Evolutionary conservation across 2,329 filamentous ascomycete genomes (phyloP).

Genomic region (Dactylonectria macrodidyma): DNA sequence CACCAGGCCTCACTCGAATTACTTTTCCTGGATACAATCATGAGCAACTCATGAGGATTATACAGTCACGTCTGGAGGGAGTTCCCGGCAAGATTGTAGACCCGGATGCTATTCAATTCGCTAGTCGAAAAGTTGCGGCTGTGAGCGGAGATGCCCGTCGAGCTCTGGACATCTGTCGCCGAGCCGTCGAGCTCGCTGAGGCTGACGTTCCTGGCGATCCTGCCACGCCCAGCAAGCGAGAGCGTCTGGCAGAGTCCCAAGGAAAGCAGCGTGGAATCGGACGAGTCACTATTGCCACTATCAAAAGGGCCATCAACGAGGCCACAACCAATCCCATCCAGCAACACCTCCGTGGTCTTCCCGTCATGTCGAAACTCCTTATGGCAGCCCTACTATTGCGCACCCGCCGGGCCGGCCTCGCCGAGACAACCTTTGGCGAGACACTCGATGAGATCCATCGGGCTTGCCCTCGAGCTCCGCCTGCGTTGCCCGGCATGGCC

Average conservation of each 20-base stretch:
- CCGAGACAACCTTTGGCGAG: slow-evolving; percentile 90
- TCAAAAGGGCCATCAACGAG: slow-evolving; percentile 95
- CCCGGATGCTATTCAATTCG: slow-evolving; percentile 94
- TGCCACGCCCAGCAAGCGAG: slow-evolving; percentile 74
- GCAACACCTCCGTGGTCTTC: slow-evolving; percentile 86
- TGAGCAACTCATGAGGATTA: slow-evolving; percentile 97
- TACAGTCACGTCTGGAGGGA: slow-evolving; percentile 91
- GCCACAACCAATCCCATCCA: slow-evolving; percentile 94
- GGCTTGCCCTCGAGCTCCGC: slow-evolving; percentile 52
- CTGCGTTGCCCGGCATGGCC: slow-evolving; percentile 55
- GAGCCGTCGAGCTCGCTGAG: slow-evolving; percentile 96
- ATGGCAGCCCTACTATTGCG: slow-evolving; percentile 86
- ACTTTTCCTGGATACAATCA: slow-evolving; percentile 98
- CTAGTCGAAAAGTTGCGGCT: slow-evolving; percentile 94
- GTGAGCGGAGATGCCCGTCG: slow-evolving; percentile 95
- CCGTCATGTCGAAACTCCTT: slow-evolving; percentile 87
- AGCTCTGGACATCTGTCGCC: slow-evolving; percentile 93
- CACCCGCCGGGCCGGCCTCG: slow-evolving; percentile 85
- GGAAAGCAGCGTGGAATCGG: slow-evolving; percentile 47
- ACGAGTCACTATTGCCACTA: slow-evolving; percentile 90
- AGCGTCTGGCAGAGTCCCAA: slow-evolving; percentile 46
- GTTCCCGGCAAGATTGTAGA: slow-evolving; percentile 93
- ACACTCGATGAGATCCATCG: slow-evolving; percentile 82
- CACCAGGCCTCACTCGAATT: slow-evolving; percentile 83
- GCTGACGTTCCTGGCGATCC: slow-evolving; percentile 70